phyloP scores from a whole-genome alignment of 495 filamentous ascomycete genomes.

The Podospora pseudopauciseta region DNA sequence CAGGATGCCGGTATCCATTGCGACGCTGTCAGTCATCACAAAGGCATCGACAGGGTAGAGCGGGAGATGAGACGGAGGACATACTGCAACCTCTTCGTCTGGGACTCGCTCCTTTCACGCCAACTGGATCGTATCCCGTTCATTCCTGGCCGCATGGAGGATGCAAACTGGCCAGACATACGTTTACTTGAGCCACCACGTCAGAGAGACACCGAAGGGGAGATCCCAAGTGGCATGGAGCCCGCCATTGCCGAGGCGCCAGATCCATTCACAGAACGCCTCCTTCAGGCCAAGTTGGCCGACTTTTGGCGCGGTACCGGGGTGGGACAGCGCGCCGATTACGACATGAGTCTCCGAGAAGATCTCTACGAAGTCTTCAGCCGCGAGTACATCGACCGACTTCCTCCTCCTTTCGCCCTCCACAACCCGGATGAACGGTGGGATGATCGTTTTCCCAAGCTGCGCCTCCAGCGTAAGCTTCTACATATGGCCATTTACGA shows the following conservation, averaged over 20 bases:
- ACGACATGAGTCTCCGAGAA: background rate
- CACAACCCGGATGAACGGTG: background rate
- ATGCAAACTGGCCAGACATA: background rate
- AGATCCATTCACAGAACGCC: background rate
- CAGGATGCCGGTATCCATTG: background rate
- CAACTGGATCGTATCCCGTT: background rate
- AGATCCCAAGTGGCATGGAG: background rate
- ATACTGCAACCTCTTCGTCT: background rate
- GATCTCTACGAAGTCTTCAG: background rate
- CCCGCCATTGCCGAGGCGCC: background rate
- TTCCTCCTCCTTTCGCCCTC: background rate
- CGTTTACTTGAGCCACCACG: background rate
- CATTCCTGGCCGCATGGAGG: background rate
- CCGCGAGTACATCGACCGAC: background rate
- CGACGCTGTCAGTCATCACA: background rate
- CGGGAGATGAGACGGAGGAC: background rate
- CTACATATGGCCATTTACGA: background rate
- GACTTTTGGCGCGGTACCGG: background rate
- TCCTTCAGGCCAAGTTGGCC: background rate
- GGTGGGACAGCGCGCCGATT: background rate
- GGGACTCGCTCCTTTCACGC: background rate
- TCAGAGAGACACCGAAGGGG: background rate
- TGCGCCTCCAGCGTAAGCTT: background rate
- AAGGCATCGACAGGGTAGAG: background rate
- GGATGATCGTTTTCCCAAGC: background rate